A percentile compares a stretch with the other conserved stretches of the same genome.
Conservation (phyloP, 1,284 basidiomycete species). For the Vanrija humicola region DNA sequence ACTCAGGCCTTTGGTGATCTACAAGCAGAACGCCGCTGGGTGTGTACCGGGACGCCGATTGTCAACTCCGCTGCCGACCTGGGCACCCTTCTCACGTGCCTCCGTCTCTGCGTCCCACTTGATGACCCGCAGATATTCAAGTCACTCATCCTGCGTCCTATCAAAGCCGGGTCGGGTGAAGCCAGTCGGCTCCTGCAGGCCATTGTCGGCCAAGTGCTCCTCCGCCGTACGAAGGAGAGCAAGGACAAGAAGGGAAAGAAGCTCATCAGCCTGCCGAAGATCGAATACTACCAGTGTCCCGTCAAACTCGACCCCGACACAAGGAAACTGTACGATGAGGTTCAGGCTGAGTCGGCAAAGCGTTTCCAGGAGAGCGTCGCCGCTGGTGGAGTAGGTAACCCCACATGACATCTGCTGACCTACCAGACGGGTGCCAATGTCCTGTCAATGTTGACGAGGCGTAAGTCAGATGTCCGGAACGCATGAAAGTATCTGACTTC, state of each 20-base stretch:
- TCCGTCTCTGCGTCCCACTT: conserved; percentile 73
- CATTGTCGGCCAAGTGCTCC: conserved; percentile 75
- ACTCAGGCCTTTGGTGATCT: conserved; percentile 66
- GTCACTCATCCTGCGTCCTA: conserved; percentile 64
- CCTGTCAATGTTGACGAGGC: conserved; percentile 73
- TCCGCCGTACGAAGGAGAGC: conserved; percentile 83
- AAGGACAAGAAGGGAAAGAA: conserved; percentile 69
- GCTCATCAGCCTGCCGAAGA: conserved; percentile 70
- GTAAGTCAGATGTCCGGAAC: conserved; percentile 18
- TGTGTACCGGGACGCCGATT: conserved; percentile 63
- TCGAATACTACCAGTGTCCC: conserved; percentile 50
- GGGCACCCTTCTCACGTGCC: conserved; percentile 75
- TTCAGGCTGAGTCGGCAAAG: conserved; percentile 62
- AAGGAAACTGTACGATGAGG: conserved; percentile 68
- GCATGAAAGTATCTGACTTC: conserved; percentile 3
- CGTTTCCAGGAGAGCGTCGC: conserved; percentile 60
- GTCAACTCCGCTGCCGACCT: conserved; percentile 80
- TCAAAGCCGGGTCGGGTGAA: conserved; percentile 62
- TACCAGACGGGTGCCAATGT: conserved; percentile 56
- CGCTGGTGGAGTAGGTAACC: conserved; percentile 23
- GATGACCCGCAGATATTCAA: conserved; percentile 77
- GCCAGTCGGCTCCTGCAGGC: conserved; percentile 73
- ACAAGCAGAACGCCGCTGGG: conserved; percentile 71
- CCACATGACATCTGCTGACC: conserved; percentile 1
- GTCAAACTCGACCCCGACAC: conserved; percentile 67